A percentile compares a stretch with the other conserved stretches of the same genome.
Conservation (phyloP, 345 rosid species). For the Erysimum cheiranthoides region DNA sequence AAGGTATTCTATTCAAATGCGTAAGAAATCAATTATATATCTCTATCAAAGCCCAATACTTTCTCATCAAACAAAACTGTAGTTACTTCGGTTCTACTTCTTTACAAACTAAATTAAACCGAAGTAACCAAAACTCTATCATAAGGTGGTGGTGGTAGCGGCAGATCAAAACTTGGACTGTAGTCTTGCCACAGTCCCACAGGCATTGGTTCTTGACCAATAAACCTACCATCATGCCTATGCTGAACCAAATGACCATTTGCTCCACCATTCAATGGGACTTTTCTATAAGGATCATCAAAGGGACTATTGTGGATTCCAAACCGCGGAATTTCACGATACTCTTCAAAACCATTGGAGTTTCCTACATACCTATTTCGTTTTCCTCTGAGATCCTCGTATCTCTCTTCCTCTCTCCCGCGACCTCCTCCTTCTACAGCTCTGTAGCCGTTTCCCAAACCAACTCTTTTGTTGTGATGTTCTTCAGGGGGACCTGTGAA, state of each 20-base stretch:
- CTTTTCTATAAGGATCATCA: slow-evolving; percentile 14
- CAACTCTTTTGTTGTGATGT: slow-evolving; percentile 18
- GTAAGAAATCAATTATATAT: no score
- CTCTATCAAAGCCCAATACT: no score
- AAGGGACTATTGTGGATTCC: background rate
- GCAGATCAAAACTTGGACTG: background rate
- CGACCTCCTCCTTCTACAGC: background rate
- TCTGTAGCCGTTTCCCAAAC: slow-evolving; percentile 14
- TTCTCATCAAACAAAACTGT: no score
- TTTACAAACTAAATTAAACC: no score
- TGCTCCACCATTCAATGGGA: background rate
- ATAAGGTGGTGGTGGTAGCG: background rate
- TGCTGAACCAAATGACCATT: slow-evolving; percentile 18
- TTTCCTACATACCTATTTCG: background rate
- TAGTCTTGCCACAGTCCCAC: background rate
- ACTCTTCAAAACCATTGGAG: background rate
- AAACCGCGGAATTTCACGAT: background rate
- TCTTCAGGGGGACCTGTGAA: background rate
- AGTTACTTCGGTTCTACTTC: no score
- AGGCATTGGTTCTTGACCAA: slow-evolving; percentile 3
- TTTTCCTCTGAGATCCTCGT: background rate
- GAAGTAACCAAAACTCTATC: no score
- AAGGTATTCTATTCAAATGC: no score
- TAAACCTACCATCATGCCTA: slow-evolving; percentile 25
- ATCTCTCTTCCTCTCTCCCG: slow-evolving; percentile 4